Evolutionary conservation across 2,329 filamentous ascomycete species (phyloP).

Genomic region (Aspergillus fumigatiaffinis): DNA sequence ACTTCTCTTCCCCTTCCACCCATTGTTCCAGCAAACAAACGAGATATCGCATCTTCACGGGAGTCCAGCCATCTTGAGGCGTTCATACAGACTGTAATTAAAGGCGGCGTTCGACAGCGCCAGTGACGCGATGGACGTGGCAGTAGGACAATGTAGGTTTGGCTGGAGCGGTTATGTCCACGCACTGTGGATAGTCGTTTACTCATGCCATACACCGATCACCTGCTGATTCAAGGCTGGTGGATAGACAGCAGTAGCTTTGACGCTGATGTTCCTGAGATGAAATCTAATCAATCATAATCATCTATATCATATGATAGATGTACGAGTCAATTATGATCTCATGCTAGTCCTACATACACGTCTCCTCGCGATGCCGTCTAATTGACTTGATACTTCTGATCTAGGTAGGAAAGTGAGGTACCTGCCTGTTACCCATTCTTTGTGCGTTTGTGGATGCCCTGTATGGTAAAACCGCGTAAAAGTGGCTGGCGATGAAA

Average conservation of each 20-base stretch:
- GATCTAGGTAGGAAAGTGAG: neutral
- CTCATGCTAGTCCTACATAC: neutral
- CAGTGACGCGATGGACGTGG: neutral
- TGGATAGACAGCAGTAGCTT: too few species aligned
- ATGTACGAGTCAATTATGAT: neutral
- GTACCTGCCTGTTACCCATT: neutral
- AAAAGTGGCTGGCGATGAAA: slow-evolving; percentile 1
- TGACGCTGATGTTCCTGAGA: neutral
- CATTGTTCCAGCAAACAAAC: neutral
- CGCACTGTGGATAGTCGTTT: neutral
- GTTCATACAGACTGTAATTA: neutral
- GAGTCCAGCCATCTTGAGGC: neutral
- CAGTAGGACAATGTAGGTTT: neutral
- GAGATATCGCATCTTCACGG: neutral
- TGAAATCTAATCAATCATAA: neutral
- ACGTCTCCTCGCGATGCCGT: neutral
- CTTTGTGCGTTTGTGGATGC: slow-evolving; percentile 8
- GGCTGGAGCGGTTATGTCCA: neutral
- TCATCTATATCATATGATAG: neutral
- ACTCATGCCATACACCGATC: neutral
- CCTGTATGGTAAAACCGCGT: slow-evolving; percentile 15
- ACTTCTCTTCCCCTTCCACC: neutral
- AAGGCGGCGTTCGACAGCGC: neutral
- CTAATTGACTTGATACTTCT: neutral
- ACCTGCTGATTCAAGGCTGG: neutral